These are phyloP conservation scores for Xylaria sp. DNA, from an alignment of 2,329 filamentous ascomycete species.

Conservation along the genomic window DNA sequence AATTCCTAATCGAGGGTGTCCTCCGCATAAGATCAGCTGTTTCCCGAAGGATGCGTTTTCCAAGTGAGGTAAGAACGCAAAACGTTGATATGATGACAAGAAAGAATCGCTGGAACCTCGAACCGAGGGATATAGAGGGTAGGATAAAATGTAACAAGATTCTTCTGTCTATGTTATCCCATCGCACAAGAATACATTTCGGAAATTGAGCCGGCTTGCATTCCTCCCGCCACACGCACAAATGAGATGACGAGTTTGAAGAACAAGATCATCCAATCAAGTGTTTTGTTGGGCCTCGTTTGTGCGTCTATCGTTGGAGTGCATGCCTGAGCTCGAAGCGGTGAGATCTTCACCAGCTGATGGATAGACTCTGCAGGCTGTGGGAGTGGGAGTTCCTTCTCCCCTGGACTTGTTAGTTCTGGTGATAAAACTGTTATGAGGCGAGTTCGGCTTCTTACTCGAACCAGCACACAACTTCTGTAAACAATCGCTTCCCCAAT, in stretches of 20 bases:
- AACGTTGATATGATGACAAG: conserved; percentile 8
- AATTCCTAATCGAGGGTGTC: conserved; percentile 19
- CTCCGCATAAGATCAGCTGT: conserved; percentile 16
- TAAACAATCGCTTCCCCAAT: background rate
- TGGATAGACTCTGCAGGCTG: background rate
- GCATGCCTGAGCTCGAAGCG: background rate
- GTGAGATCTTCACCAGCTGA: background rate
- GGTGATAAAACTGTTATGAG: background rate
- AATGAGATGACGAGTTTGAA: background rate
- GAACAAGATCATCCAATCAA: conserved; percentile 8
- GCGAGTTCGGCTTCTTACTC: background rate
- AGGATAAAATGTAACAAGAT: background rate
- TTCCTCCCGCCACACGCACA: conserved; percentile 1
- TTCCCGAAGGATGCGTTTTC: conserved; percentile 20
- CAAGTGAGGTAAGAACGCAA: conserved; percentile 9
- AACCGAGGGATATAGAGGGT: conserved; percentile 1
- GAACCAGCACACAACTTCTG: background rate
- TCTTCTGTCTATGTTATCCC: conserved; percentile 7
- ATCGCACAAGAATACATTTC: conserved; percentile 2
- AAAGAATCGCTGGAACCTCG: conserved; percentile 1
- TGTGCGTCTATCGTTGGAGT: conserved; percentile 8
- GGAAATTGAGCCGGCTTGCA: background rate
- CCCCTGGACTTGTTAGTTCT: background rate
- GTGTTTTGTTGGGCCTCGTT: background rate
- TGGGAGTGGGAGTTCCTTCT: background rate